Evolutionary conservation across 495 filamentous ascomycete species (phyloP).

Genomic region (Haplographium delicatum): DNA sequence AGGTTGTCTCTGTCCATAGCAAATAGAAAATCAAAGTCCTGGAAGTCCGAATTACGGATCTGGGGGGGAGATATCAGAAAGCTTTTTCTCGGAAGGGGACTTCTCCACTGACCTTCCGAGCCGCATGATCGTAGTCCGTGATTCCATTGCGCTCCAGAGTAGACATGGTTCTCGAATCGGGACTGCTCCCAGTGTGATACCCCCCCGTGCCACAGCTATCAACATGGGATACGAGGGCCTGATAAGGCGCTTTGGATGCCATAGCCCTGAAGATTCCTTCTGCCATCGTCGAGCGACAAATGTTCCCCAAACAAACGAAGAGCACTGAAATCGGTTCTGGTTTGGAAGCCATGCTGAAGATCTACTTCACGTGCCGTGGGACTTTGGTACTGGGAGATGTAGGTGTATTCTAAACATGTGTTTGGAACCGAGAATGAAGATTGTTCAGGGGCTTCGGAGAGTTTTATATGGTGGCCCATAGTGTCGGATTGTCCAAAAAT

Average conservation of each 20-base stretch:
- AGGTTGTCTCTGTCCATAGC: slow-evolving; percentile 88
- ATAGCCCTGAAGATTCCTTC: slow-evolving; percentile 84
- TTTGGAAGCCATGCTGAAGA: slow-evolving; percentile 2
- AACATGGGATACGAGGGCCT: slow-evolving; percentile 58
- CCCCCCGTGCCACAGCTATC: slow-evolving; percentile 87
- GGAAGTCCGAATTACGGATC: slow-evolving; percentile 60
- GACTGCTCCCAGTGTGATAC: slow-evolving; percentile 68
- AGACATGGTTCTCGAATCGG: slow-evolving; percentile 80
- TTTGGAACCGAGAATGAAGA: no score
- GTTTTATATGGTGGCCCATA: no score
- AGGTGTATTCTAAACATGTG: not conserved
- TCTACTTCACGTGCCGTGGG: not conserved
- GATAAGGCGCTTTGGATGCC: slow-evolving; percentile 45
- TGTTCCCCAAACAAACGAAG: slow-evolving; percentile 96
- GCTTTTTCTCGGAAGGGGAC: not conserved
- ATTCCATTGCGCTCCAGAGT: slow-evolving; percentile 73
- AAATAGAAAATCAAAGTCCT: slow-evolving; percentile 84
- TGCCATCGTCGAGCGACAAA: slow-evolving; percentile 92
- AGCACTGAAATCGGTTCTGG: slow-evolving; percentile 63
- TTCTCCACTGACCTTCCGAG: slow-evolving; percentile 56
- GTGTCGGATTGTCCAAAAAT: no score
- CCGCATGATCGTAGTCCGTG: slow-evolving; percentile 67
- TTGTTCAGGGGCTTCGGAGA: no score
- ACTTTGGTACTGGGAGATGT: no score
- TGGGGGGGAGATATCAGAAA: not conserved